These are phyloP conservation scores for Colletotrichum eremochloae DNA, from an alignment of 2,329 filamentous ascomycete species.

Conservation along the genomic window DNA sequence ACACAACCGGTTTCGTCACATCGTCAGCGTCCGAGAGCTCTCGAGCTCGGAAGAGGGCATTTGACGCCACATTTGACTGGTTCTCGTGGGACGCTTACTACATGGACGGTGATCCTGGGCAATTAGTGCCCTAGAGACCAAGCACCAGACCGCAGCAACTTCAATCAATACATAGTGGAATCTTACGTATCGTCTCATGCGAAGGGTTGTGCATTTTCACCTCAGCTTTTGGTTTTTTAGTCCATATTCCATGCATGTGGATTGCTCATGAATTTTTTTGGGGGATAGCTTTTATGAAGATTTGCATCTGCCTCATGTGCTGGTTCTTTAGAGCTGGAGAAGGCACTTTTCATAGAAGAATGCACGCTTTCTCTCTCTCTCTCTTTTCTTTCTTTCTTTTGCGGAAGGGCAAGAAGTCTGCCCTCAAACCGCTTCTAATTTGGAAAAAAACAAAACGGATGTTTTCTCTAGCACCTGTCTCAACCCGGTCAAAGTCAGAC, in stretches of 20 bases:
- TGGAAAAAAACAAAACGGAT: too few species aligned
- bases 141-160: not conserved
- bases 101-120: not conserved
- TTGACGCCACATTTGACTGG: conserved; percentile 29
- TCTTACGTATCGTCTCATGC: too few species aligned
- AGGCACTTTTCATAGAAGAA: not conserved
- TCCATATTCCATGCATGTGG: not conserved
- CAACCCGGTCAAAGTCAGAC: too few species aligned
- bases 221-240: too few species aligned
- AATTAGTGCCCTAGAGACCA: not conserved
- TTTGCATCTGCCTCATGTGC: not conserved
- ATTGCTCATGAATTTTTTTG: not conserved
- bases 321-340: not conserved
- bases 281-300: too few species aligned
- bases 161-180: not conserved
- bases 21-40: not conserved
- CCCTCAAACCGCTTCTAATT: too few species aligned
- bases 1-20: too few species aligned
- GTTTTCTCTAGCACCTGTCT: too few species aligned
- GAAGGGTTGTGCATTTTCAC: too few species aligned
- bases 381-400: too few species aligned
- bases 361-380: too few species aligned
- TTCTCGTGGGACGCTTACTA: conserved; percentile 31
- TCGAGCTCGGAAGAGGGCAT: conserved; percentile 10
- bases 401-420: too few species aligned